Evolutionary conservation across 768 basidiomycete genomes (phyloP), one percentile per base, ranked within the genome.

Genomic region (Polyporus arcularius): DNA sequence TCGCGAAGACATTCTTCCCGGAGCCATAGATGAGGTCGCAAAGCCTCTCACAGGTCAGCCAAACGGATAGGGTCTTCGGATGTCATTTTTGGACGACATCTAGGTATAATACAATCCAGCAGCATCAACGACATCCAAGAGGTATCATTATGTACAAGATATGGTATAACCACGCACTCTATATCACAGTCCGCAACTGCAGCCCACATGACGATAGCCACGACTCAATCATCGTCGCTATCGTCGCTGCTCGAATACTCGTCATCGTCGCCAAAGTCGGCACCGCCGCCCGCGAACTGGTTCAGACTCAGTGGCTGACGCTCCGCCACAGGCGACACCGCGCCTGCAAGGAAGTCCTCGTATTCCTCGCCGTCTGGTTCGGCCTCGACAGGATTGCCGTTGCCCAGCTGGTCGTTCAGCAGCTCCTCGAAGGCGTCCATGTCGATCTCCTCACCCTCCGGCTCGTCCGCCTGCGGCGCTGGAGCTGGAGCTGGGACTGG

Each of bases 241-340:
- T 70, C 69, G 7, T 70, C 69, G 47, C 66, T 69, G 49, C 64
- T 68, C 43, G 67, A 67, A 40, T 59, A 63, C 45, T 72, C 69
- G 51, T 72, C 69, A 28, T 72, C 71, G 63, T 70, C 71, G 4
- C 67, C 67, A 32, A 46, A 47, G 21, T 60, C 58, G 26, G 31
- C 47, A 38, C 58, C 49, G 21, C 55, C 55, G 38, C 62, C 58
- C 4, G 39, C 48, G 18, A 46, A 54, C 43, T 35, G 49, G 54
- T 41, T 45, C 32, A 63, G 35, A n/a, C 63, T 65, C n/a, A 57
- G 47, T 9, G 62, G 54, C 48, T 57, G 58, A 26, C 40, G 58
- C 41, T 65, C 68, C 52, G 48, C 56, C 7, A 58, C 66, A 21
- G 64, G 62, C 31, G 65, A 66, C 32, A 66, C 60, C 26, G 63